phyloP scores from a whole-genome alignment of 2,329 filamentous ascomycete species.

The Colletotrichum destructivum region DNA sequence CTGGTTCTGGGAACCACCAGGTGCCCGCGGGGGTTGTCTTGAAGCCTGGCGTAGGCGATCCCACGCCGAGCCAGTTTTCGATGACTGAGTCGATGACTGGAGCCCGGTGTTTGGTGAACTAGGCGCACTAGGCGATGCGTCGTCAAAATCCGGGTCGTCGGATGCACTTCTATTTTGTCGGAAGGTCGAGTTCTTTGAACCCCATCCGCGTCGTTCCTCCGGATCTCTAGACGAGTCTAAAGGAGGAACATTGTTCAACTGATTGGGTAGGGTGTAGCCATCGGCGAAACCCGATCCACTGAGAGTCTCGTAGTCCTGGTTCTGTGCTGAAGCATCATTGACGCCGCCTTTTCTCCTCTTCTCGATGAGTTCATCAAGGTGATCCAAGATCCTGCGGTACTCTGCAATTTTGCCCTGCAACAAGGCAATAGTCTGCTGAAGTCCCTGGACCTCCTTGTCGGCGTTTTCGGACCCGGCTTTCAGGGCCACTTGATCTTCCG shows the following conservation, averaged over 20 bases:
- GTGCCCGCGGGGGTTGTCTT: conserved; percentile 28
- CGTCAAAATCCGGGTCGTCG: conserved; percentile 49
- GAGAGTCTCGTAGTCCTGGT: conserved; percentile 28
- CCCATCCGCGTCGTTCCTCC: conserved; percentile 13
- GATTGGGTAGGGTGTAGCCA: not conserved
- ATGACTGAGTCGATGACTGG: conserved; percentile 23
- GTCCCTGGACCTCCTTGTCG: not conserved
- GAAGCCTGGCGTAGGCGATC: conserved; percentile 60
- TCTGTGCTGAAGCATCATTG: conserved; percentile 1
- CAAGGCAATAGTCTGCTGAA: not conserved
- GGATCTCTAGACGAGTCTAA: conserved; percentile 22
- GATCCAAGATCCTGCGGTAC: not conserved
- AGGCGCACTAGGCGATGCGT: conserved; percentile 63
- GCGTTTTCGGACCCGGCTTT: not conserved
- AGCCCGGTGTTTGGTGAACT: conserved; percentile 50
- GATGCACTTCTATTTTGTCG: conserved; percentile 5
- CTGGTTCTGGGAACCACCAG: conserved; percentile 26
- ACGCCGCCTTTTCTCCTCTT: not conserved
- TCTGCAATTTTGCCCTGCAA: not conserved
- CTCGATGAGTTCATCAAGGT: conserved; percentile 23
- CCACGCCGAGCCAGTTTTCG: conserved; percentile 58
- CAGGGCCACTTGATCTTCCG: conserved; percentile 8
- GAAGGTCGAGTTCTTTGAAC: conserved; percentile 16
- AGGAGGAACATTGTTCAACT: not conserved
- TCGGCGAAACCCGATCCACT: conserved; percentile 11